Evolutionary conservation across 2,329 filamentous ascomycete genomes (phyloP).

Genomic region (Neonectria coccinea): DNA sequence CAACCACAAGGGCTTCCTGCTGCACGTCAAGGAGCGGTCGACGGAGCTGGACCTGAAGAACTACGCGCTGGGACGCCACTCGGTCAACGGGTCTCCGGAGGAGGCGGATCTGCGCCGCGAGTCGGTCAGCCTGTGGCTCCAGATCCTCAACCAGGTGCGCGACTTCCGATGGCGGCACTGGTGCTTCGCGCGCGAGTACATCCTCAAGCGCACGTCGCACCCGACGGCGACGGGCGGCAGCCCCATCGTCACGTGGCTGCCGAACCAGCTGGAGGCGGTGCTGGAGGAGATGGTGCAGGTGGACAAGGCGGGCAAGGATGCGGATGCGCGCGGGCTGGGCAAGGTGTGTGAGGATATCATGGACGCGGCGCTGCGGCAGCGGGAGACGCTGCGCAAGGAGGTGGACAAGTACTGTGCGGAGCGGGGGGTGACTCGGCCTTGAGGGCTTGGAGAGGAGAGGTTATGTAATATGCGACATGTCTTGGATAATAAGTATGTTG

Average conservation of each 20-base stretch:
- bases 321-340: constrained; percentile 55
- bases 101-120: constrained; percentile 61
- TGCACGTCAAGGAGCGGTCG: constrained; percentile 70
- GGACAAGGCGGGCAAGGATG: constrained; percentile 54
- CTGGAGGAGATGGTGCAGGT: constrained; percentile 76
- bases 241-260: constrained; percentile 86
- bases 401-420: constrained; percentile 80
- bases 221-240: constrained; percentile 84
- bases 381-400: constrained; percentile 76
- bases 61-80: constrained; percentile 62
- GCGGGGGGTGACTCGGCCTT: constrained; percentile 56
- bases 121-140: constrained; percentile 70
- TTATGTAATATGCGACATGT: neutral
- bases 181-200: constrained; percentile 88
- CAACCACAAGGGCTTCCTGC: constrained; percentile 88
- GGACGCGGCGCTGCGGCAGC: constrained; percentile 73
- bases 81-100: constrained; percentile 40
- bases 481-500: neutral
- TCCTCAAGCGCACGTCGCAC: constrained; percentile 80
- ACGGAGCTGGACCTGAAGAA: constrained; percentile 65
- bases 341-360: constrained; percentile 70
- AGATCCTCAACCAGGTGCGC: constrained; percentile 78
- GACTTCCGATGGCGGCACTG: constrained; percentile 88
- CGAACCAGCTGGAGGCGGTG: constrained; percentile 82
- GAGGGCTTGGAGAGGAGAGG: neutral